Evolutionary conservation across 2,329 filamentous ascomycete genomes (phyloP).

Genomic region (Aspergillus sp.): DNA sequence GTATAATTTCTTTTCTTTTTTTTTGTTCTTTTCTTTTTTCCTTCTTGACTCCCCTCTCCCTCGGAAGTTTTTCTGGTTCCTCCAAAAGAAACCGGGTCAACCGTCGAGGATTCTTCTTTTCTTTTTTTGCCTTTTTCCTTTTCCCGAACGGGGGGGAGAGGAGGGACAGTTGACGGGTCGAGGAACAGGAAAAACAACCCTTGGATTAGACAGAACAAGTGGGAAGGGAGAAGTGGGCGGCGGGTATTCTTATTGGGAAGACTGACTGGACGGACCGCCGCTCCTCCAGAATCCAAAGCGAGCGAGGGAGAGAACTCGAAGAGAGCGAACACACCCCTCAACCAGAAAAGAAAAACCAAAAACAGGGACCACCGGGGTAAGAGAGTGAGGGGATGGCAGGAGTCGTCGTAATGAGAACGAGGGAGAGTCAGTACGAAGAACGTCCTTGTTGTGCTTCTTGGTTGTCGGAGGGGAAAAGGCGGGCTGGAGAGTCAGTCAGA

Average conservation of each 20-base stretch:
- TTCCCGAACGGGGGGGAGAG: constrained; percentile 13
- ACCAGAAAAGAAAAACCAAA: neutral
- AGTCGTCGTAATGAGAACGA: neutral
- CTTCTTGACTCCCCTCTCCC: constrained; percentile 18
- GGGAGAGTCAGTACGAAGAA: neutral
- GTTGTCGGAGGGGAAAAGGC: constrained; percentile 18
- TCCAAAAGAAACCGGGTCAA: constrained; percentile 11
- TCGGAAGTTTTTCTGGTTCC: constrained; percentile 19
- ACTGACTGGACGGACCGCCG: no score
- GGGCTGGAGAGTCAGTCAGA: constrained; percentile 13
- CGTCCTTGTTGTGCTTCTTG: neutral
- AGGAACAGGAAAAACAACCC: constrained; percentile 17
- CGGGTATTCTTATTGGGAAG: constrained; percentile 4
- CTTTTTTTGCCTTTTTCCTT: constrained; percentile 11
- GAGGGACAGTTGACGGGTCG: constrained; percentile 8
- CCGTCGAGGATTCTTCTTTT: constrained; percentile 5
- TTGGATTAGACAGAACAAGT: constrained; percentile 1
- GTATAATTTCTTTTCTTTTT: constrained; percentile 8
- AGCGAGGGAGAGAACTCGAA: constrained; percentile 7
- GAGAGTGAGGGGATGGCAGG: constrained; percentile 7
- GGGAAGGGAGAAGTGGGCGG: constrained; percentile 9
- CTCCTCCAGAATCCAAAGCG: constrained; percentile 12
- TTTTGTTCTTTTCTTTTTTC: neutral
- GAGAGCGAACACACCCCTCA: constrained; percentile 4
- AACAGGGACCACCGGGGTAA: constrained; percentile 7